Percentiles rank a stretch among this genome's conserved stretches.
These are phyloP conservation scores for Phyllosticta citriasiana DNA, from an alignment of 2,329 filamentous ascomycete genomes.

Conservation along the genomic window DNA sequence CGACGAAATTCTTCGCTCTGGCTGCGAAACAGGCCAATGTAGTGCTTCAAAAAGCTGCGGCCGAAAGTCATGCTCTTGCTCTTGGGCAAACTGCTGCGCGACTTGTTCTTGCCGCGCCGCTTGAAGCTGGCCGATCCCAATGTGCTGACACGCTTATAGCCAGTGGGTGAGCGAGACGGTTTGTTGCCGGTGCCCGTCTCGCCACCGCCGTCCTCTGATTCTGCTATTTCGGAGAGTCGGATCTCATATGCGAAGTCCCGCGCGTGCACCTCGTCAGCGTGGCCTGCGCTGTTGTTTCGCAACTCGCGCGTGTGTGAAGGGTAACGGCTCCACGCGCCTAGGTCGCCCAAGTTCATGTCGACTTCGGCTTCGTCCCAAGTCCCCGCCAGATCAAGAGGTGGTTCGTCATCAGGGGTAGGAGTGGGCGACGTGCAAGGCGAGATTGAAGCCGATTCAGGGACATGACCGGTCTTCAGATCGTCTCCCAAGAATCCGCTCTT, in stretches of 20 bases:
- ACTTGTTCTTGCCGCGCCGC: conserved; percentile 3
- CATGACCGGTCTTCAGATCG: background rate
- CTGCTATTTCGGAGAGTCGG: conserved; percentile 16
- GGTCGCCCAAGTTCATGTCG: conserved; percentile 1
- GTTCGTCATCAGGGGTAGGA: background rate
- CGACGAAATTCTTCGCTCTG: conserved; percentile 28
- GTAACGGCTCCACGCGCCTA: conserved; percentile 36
- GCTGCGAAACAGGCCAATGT: conserved; percentile 33
- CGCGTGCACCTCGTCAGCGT: conserved; percentile 27
- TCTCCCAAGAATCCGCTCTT: background rate
- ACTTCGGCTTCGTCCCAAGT: background rate
- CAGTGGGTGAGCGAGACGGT: conserved; percentile 4
- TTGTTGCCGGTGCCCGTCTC: conserved; percentile 15
- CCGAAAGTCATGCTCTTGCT: conserved; percentile 34
- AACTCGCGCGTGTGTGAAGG: conserved; percentile 36
- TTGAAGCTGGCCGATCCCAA: background rate
- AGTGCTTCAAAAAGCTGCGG: conserved; percentile 33
- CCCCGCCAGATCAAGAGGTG: background rate
- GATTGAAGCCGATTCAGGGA: background rate
- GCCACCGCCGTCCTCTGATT: conserved; percentile 21
- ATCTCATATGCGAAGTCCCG: conserved; percentile 34
- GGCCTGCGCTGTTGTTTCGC: conserved; percentile 30
- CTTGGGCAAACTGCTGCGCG: conserved; percentile 15
- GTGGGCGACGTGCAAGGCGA: background rate
- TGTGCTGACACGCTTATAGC: background rate